phyloP scores from a whole-genome alignment of 2,329 filamentous ascomycete genomes.

The Beauveria australis region DNA sequence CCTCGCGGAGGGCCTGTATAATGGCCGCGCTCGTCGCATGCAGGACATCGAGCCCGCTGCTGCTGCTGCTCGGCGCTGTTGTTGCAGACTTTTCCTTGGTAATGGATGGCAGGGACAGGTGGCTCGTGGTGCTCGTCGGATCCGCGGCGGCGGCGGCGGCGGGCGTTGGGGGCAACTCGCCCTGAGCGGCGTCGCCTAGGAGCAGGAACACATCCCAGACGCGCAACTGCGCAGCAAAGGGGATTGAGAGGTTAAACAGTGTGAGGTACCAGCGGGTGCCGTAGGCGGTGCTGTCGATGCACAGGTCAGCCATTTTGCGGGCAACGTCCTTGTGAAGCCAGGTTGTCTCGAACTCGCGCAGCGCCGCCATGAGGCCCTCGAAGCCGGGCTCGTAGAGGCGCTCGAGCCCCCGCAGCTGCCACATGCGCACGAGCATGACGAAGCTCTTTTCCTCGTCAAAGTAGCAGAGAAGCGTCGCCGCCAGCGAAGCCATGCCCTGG shows the following conservation, averaged over 20 bases:
- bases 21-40: slow-evolving; percentile 86
- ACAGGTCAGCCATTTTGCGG: slow-evolving; percentile 65
- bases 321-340: slow-evolving; percentile 84
- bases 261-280: slow-evolving; percentile 97
- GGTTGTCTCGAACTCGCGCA: slow-evolving; percentile 74
- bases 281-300: slow-evolving; percentile 83
- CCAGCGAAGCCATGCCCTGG: slow-evolving; percentile 92
- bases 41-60: slow-evolving; percentile 66
- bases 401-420: slow-evolving; percentile 80
- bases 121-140: background rate
- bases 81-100: slow-evolving; percentile 6
- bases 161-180: slow-evolving; percentile 11
- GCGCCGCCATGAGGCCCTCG: slow-evolving; percentile 73
- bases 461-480: slow-evolving; percentile 88
- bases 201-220: slow-evolving; percentile 99
- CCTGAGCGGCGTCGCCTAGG: slow-evolving; percentile 63
- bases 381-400: slow-evolving; percentile 80
- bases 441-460: slow-evolving; percentile 94
- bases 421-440: slow-evolving; percentile 92
- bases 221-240: slow-evolving; percentile 85
- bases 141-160: slow-evolving; percentile 6
- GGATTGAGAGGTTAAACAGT: slow-evolving; percentile 93
- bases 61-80: slow-evolving; percentile 17
- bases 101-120: slow-evolving; percentile 10
- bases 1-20: slow-evolving; percentile 81